Evolutionary conservation across 768 basidiomycete genomes (phyloP).

Genomic region (Trametes maxima): DNA sequence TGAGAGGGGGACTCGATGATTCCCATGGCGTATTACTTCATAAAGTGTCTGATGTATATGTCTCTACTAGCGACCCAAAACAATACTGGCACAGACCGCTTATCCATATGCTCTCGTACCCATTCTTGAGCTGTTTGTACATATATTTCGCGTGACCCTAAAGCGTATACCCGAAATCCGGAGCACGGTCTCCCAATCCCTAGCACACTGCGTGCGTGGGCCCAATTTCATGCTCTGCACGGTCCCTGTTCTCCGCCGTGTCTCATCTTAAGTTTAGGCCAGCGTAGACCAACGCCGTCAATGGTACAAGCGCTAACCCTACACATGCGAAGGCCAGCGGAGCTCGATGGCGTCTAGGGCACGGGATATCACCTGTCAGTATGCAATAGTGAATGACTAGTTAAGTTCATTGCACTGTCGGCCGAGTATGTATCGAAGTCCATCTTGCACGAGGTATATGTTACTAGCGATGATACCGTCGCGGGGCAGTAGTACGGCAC

Average conservation of each 20-base stretch:
- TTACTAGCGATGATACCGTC: slow-evolving; percentile 64
- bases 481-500: slow-evolving; percentile 3
- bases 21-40: background rate
- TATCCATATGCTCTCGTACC: too few species aligned
- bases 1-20: background rate
- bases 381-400: too few species aligned
- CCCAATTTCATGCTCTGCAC: background rate
- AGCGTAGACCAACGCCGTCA: slow-evolving; percentile 51
- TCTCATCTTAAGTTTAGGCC: slow-evolving; percentile 61
- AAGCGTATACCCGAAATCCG: slow-evolving; percentile 60
- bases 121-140: background rate
- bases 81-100: too few species aligned
- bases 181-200: slow-evolving; percentile 59
- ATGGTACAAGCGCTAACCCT: slow-evolving; percentile 54
- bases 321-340: slow-evolving; percentile 63
- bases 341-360: background rate
- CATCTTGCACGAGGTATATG: slow-evolving; percentile 60
- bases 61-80: too few species aligned
- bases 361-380: background rate
- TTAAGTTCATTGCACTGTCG: slow-evolving; percentile 43
- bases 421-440: slow-evolving; percentile 64
- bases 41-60: slow-evolving; percentile 19
- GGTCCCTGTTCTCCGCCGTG: slow-evolving; percentile 37
- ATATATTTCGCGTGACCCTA: background rate
- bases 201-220: slow-evolving; percentile 31